phyloP scores from a whole-genome alignment of 164 flowering plant species.

The Protea cynaroides region DNA sequence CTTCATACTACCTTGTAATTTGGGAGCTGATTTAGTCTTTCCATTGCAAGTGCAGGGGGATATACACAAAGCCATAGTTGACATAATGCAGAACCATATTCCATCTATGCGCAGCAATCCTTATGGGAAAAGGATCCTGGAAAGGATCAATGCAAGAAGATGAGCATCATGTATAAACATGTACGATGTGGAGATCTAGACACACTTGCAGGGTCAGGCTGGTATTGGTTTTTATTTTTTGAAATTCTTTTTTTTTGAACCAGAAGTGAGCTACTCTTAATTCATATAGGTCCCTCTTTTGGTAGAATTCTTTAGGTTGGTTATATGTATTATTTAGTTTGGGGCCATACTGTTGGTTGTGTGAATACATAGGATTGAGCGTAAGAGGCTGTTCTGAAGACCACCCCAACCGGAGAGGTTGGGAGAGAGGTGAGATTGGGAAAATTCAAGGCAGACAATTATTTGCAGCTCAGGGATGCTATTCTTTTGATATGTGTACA shows the following conservation, averaged over 20 bases:
- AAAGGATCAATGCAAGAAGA: constrained; percentile 2
- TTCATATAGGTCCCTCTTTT: not conserved
- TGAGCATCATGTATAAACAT: not conserved
- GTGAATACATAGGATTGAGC: not conserved
- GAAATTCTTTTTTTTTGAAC: not conserved
- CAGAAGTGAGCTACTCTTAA: not conserved
- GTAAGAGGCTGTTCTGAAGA: not conserved
- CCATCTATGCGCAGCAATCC: constrained; percentile 19
- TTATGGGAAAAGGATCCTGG: constrained; percentile 22
- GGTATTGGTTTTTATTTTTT: not conserved
- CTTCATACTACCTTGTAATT: not conserved
- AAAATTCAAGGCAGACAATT: no score
- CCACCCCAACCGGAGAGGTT: not conserved
- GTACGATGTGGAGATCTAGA: constrained; percentile 1
- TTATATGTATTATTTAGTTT: not conserved
- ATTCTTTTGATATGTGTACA: not conserved
- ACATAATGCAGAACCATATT: constrained; percentile 4
- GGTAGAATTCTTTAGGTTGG: not conserved
- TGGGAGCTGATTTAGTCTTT: not conserved
- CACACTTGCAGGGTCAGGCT: not conserved
- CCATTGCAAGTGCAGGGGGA: constrained; percentile 5
- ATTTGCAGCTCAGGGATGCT: not conserved
- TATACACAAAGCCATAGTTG: constrained; percentile 3
- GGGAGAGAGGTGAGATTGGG: not conserved
- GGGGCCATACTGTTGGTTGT: not conserved